Percentiles rank a stretch among this genome's conserved stretches.
Evolutionary conservation across 108 stramenopile genomes (phyloP).

Genomic region (Cyclotella cryptica): DNA sequence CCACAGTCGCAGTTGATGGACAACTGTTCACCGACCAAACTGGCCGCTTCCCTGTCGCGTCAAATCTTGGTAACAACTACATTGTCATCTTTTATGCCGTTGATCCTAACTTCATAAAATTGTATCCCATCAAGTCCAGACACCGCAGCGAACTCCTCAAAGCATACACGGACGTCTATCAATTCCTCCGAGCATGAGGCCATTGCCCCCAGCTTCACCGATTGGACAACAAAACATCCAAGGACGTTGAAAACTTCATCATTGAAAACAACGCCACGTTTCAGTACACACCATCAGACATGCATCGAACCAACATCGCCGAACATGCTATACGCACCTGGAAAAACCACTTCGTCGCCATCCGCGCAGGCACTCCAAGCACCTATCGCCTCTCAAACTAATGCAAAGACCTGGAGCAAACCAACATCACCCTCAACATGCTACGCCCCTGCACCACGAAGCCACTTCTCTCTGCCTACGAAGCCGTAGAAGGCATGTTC

Average conservation of each 20-base stretch:
- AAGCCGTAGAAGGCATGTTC: no score
- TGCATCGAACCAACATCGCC: slow-evolving; percentile 49
- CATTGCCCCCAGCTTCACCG: slow-evolving; percentile 11
- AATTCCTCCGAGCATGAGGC: not conserved
- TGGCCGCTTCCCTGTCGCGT: slow-evolving; percentile 39
- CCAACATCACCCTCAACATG: slow-evolving; percentile 49
- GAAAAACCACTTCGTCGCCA: slow-evolving; percentile 35
- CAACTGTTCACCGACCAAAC: slow-evolving; percentile 45
- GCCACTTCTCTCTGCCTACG: no score
- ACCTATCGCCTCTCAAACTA: slow-evolving; percentile 42
- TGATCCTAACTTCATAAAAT: slow-evolving; percentile 46
- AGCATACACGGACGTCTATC: slow-evolving; percentile 3
- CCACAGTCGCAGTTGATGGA: slow-evolving; percentile 11
- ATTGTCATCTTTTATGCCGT: slow-evolving; percentile 47
- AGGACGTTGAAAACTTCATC: not conserved
- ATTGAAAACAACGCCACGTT: not conserved
- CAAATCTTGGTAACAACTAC: slow-evolving; percentile 37
- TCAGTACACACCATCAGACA: slow-evolving; percentile 45
- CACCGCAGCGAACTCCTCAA: not conserved
- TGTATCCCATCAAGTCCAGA: slow-evolving; percentile 21
- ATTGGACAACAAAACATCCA: slow-evolving; percentile 27
- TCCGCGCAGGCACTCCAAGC: slow-evolving; percentile 19
- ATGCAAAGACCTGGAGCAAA: slow-evolving; percentile 46
- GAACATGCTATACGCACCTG: slow-evolving; percentile 45
- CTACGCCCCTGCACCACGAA: no score